Base-by-base conservation (phyloP, 768 basidiomycete species). In the Tricholomella constricta region DNA sequence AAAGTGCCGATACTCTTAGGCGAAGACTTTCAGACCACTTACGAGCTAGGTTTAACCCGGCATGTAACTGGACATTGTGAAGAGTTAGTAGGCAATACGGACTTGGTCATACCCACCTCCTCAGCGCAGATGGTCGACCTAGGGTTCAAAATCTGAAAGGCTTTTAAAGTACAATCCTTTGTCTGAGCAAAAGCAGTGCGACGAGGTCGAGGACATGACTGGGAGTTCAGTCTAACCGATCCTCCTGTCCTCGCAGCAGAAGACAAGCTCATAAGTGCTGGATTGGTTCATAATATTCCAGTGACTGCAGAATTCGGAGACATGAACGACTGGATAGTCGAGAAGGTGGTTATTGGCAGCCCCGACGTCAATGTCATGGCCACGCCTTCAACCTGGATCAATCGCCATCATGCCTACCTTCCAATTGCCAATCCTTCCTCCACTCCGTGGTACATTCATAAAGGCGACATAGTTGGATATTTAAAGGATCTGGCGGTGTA, bases 1-100 rank as follows among this genome's bases (percentile, higher is more conserved):
- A 50, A 60, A 0, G 62, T 65, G 0, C 63, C 63, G 0, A 61
- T 72, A 23, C 65, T 72, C 34, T 44, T 72, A 5, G 70, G 70
- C 6, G 67, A 70, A 40, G 69, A 69, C 38, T 68, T 64, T 34
- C 40, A 68, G 4, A 69, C 70, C 53, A 65, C 70, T 32, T 73
- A 72, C 17, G 45, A 47, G 22, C 15, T 47, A 7, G 32, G 32
- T 11, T 10, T 47, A 2, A 51, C 20, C 2, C 36, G 57, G 1
- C 55, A 47, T 26, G 34, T 49, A 0, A 22, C 40, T 1, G 61
- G 57, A 1, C 48, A 58, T 12, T 42, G 52, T 32, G 45, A 61
- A 41, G 41, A 61, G 4, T 2, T 12, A 14, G 32, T 47, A 2
- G 22, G 45, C 2, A 3, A n/a, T n/a, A 34, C 45, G 19, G 34